Conservation (phyloP, 805 yeast genomes). For the Starmerella floris region DNA sequence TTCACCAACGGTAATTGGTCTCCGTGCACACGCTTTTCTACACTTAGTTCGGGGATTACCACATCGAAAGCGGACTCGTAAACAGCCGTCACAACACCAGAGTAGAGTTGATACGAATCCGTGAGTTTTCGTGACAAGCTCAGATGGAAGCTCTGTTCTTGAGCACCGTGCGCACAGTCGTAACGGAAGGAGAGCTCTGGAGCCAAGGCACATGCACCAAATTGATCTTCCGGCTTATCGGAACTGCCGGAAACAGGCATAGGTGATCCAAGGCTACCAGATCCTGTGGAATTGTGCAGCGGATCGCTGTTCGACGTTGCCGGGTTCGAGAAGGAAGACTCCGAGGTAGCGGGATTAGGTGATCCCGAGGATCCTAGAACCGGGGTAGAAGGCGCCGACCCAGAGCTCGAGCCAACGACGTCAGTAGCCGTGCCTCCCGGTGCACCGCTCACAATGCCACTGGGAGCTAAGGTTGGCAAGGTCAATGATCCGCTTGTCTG, state of each 20-base stretch:
- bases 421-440: not conserved
- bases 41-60: conserved; percentile 63
- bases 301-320: not conserved
- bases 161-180: conserved; percentile 86
- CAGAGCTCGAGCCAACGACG: not conserved
- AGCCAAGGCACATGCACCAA: conserved; percentile 34
- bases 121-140: conserved; percentile 38
- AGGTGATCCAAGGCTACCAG: not conserved
- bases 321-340: not conserved
- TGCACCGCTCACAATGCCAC: not conserved
- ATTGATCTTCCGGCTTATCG: not conserved
- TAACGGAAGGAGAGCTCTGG: conserved; percentile 92
- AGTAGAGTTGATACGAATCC: conserved; percentile 60
- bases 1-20: conserved; percentile 86
- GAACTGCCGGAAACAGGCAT: not conserved
- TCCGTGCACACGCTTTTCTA: conserved; percentile 46
- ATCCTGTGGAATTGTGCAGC: not conserved
- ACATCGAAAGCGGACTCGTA: conserved; percentile 94
- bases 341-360: not conserved
- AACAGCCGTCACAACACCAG: conserved; percentile 81
- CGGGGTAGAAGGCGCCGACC: not conserved
- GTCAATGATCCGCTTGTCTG: not conserved
- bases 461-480: not conserved
- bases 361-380: not conserved
- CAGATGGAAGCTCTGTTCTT: conserved; percentile 86